Conservation (phyloP, 768 basidiomycete species). For the Coprinopsis sp. region DNA sequence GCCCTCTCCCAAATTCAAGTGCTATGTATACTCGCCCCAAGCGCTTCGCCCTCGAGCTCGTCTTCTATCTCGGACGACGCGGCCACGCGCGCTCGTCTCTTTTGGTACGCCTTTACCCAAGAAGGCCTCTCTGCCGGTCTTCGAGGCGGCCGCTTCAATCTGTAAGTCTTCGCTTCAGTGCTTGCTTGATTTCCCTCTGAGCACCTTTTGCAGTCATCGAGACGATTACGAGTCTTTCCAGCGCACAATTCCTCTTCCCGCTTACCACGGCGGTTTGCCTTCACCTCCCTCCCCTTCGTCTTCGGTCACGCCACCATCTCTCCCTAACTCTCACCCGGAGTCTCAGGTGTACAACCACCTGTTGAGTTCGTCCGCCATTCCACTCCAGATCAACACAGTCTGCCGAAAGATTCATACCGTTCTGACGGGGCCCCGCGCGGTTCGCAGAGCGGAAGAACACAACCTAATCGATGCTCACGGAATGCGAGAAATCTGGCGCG, state of each 20-base stretch:
- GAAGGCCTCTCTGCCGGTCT: slow-evolving; percentile 82
- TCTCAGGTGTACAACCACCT: slow-evolving; percentile 45
- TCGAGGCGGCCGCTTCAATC: slow-evolving; percentile 74
- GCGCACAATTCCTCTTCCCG: slow-evolving; percentile 45
- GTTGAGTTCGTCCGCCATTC: slow-evolving; percentile 59
- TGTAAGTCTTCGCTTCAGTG: slow-evolving; percentile 44
- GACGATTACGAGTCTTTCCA: slow-evolving; percentile 78
- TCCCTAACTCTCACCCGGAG: slow-evolving; percentile 17
- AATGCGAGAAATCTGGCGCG: slow-evolving; percentile 80
- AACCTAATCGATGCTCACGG: slow-evolving; percentile 55
- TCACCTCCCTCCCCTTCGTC: slow-evolving; percentile 29
- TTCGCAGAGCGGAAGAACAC: slow-evolving; percentile 47
- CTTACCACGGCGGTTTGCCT: slow-evolving; percentile 27
- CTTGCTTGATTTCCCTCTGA: neutral
- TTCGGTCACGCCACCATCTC: neutral
- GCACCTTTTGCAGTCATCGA: slow-evolving; percentile 42
- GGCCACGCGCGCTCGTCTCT: slow-evolving; percentile 68
- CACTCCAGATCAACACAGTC: slow-evolving; percentile 69
- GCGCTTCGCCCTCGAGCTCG: slow-evolving; percentile 18
- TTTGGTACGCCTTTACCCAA: slow-evolving; percentile 85
- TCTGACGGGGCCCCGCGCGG: slow-evolving; percentile 75
- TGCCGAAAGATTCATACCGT: slow-evolving; percentile 76
- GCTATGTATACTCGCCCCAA: slow-evolving; percentile 53
- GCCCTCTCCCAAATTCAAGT: slow-evolving; percentile 78
- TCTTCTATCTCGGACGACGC: slow-evolving; percentile 50